Percentiles rank a stretch among this genome's conserved stretches.
Evolutionary conservation across 1,284 basidiomycete genomes (phyloP).

Genomic region (Cystobasidium sp.): DNA sequence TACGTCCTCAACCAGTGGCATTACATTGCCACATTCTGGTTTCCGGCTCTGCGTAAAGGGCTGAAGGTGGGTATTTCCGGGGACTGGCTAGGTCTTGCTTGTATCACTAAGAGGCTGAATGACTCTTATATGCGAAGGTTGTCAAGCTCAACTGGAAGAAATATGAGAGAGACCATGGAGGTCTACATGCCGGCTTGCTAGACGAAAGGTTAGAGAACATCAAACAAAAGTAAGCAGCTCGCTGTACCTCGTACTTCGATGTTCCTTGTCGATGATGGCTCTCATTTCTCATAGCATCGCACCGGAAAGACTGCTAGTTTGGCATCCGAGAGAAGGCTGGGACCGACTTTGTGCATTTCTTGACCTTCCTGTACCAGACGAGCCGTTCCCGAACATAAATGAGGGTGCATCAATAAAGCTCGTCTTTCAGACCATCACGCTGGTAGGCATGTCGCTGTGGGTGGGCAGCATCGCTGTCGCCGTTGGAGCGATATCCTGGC

Average conservation of each 20-base stretch:
- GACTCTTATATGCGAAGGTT: not conserved
- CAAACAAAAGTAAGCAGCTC: not conserved
- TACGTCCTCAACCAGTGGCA: not conserved
- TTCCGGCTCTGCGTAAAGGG: not conserved
- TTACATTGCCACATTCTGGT: not conserved
- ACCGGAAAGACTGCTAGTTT: not conserved
- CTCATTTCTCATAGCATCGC: not conserved
- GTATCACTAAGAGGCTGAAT: not conserved
- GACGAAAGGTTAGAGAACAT: not conserved
- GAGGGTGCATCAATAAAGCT: not conserved
- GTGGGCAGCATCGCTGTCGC: not conserved
- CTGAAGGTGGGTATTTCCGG: not conserved
- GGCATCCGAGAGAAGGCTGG: not conserved
- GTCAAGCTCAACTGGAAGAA: too few relatives aligned
- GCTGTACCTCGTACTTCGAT: not conserved
- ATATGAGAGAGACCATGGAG: too few relatives aligned
- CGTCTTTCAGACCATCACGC: not conserved
- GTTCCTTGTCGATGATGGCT: not conserved
- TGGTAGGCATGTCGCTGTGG: conserved; percentile 1
- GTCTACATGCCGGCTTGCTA: too few relatives aligned
- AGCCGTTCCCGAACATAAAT: conserved; percentile 5
- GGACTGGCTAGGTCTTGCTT: not conserved
- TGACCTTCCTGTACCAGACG: conserved; percentile 1
- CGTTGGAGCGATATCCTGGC: too few relatives aligned
- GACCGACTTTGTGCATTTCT: conserved; percentile 4